Evolutionary conservation across 1,284 basidiomycete species (phyloP), one percentile per base, ranked within the genome.

Genomic region (Cryptococcus amylolentus): DNA sequence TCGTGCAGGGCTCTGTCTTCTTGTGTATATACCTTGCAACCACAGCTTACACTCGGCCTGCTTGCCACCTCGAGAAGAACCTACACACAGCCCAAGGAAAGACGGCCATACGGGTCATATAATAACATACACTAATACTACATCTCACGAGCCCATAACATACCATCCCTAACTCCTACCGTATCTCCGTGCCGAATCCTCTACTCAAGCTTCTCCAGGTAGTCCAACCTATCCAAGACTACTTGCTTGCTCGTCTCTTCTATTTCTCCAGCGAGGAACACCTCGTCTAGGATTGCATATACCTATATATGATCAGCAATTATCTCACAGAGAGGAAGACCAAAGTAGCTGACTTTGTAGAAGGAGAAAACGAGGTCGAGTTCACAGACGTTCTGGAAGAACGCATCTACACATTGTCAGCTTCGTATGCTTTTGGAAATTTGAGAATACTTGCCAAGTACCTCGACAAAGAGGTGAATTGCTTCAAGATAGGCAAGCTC

Each of bases 311-410:
- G 41, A 4, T 23, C 27, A 18, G 27, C 26, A 26, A 12, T 12
- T 9, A 6, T 35, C 7, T 35, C 16, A 10, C 45, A 16, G 20
- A 9, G 49, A 26, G 13, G 20, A 46, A 46, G 27, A 16, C 45
- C 0, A 2, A 4, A 9, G n/a, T 1, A 13, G 56, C 73, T 42
- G 55, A 88, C 92, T 82, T 98, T 97, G 80, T 98, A 98, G 77
- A 98, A 98, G 71, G 97, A 97, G 81, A 98, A 98, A 2, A 98
- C 95, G 3, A 98, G 83, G 71, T 98, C 84, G 18, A 98, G 82
- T 77, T 98, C 94, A 79, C 94, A 97, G 0, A 98, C 95, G 69
- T 97, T 97, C 74, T 95, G 91, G 72, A 98, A 98, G 80, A 97
- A 98, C 0, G 92, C 87, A 72, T 98, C 94, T 94, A 61, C n/a